phyloP scores from a whole-genome alignment of 1,284 basidiomycete genomes.

The Cronartium quercuum region DNA sequence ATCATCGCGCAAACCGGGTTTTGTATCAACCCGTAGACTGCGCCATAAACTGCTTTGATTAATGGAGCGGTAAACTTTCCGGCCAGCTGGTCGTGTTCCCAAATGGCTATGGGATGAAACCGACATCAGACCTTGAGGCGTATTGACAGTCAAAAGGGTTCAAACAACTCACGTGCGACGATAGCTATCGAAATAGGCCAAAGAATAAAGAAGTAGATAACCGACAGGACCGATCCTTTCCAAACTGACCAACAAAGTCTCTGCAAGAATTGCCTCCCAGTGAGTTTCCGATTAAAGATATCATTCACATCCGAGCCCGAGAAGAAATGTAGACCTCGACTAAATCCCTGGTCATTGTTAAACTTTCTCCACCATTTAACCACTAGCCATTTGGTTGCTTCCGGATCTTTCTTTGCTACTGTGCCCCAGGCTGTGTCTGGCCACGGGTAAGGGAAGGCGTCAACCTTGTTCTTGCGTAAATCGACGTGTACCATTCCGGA shows the following conservation, averaged over 20 bases:
- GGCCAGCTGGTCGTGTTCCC: constrained; percentile 13
- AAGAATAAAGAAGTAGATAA: constrained; percentile 50
- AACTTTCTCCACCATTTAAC: constrained; percentile 41
- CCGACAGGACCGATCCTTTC: constrained; percentile 49
- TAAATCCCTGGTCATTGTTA: constrained; percentile 43
- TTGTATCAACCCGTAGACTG: constrained; percentile 23
- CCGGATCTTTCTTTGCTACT: constrained; percentile 36
- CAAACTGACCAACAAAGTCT: constrained; percentile 48
- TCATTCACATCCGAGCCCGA: constrained; percentile 49
- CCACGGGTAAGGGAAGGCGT: constrained; percentile 44
- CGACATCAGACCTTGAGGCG: too few species aligned
- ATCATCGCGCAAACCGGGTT: constrained; percentile 37
- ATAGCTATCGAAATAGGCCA: constrained; percentile 50
- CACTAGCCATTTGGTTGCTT: constrained; percentile 34
- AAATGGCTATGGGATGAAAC: constrained; percentile 18
- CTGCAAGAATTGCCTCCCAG: constrained; percentile 42
- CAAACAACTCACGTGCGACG: constrained; percentile 44
- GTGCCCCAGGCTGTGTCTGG: constrained; percentile 42
- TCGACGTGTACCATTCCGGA: constrained; percentile 45
- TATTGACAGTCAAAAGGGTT: not conserved
- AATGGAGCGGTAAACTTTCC: constrained; percentile 29
- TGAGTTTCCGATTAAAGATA: constrained; percentile 44
- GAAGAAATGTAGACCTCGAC: constrained; percentile 45
- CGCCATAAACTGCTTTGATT: constrained; percentile 35
- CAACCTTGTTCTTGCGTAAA: constrained; percentile 42